Evolutionary conservation across 768 basidiomycete genomes (phyloP).

Genomic region (Neoboletus brunneissimus): DNA sequence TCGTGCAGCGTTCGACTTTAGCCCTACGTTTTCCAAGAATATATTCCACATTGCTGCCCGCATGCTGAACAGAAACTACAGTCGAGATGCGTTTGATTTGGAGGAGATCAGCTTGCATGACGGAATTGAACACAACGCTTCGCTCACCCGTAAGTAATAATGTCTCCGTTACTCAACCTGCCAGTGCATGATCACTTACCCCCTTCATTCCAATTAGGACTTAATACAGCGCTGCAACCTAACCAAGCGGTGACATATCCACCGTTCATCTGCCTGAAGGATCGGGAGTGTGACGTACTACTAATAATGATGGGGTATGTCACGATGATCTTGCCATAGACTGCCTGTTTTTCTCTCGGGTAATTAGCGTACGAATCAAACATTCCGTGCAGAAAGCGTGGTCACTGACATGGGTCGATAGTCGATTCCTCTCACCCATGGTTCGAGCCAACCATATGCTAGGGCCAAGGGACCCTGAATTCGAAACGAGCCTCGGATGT

Average conservation of each 20-base stretch:
- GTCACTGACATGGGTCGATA: slow-evolving; percentile 1
- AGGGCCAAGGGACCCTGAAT: no score
- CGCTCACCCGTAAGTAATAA: slow-evolving; percentile 28
- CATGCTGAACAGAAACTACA: slow-evolving; percentile 55
- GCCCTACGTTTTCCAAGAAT: slow-evolving; percentile 61
- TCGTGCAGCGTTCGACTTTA: slow-evolving; percentile 64
- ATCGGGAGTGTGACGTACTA: not conserved
- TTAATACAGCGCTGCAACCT: slow-evolving; percentile 44
- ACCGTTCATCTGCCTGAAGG: slow-evolving; percentile 39
- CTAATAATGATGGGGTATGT: not conserved
- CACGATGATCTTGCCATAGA: not conserved
- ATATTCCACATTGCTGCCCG: slow-evolving; percentile 57
- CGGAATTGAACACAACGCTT: not conserved
- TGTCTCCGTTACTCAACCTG: no score
- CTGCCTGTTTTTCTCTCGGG: not conserved
- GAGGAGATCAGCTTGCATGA: slow-evolving; percentile 31
- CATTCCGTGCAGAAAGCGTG: no score
- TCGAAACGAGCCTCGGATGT: slow-evolving; percentile 7
- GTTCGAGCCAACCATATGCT: no score
- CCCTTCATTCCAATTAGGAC: slow-evolving; percentile 39
- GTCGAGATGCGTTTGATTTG: slow-evolving; percentile 59
- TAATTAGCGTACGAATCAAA: not conserved
- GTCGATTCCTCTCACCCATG: slow-evolving; percentile 29
- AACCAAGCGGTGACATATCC: slow-evolving; percentile 55
- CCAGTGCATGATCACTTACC: not conserved